Base-by-base conservation (phyloP, 2,329 filamentous ascomycete genomes). In the Hirsutella minnesotensis region DNA sequence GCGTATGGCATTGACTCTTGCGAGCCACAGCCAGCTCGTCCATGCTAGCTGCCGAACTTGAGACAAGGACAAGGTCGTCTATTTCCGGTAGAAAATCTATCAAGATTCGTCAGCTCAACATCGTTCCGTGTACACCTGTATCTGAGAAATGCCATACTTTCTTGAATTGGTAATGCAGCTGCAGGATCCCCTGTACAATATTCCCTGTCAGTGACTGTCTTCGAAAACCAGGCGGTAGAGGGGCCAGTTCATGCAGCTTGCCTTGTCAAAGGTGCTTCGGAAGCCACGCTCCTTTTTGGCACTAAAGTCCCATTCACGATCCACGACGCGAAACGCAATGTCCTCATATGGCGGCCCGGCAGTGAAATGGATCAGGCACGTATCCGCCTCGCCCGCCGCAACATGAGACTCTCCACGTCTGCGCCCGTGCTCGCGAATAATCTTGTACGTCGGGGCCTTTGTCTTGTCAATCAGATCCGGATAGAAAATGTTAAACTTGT, bases 401-500 rank as follows among this genome's bases (percentile, higher is more conserved):
- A 90, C 89, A 63, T 92, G 89, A 10, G 88, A 94, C 64, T 98
- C 86, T 20, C 92, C 92, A 46, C 86, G 78, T 59, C 85, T 83
- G 45, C 92, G 75, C 15, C 92, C 92, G 56, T 92, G 81, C 64
- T 96, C 92, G 34, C 92, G 82, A 56, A 95, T 86, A 51, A 98
- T 96, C 59, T 86, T 86, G 66, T 94, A 98, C 0, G 89, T 96
- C 9, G 92, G 92, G 2, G 92, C 89, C 63, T 89, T 95, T 27
- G 82, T 79, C 66, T 90, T 94, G 68, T 96, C 89, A 55, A 96
- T 87, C 27, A 98, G 77, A 53, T 98, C 92, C 0, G 92, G 92
- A 58, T 98, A 98, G 66, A 98, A 98, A 41, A 98, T 90, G 66
- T 98, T 96, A 73, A 98, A 98, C 62, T 94, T 95, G 72, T 98